These are phyloP conservation scores for Schoenoplectus triqueter DNA, from an alignment of 202 grass and related monocot species.

Conservation along the genomic window DNA sequence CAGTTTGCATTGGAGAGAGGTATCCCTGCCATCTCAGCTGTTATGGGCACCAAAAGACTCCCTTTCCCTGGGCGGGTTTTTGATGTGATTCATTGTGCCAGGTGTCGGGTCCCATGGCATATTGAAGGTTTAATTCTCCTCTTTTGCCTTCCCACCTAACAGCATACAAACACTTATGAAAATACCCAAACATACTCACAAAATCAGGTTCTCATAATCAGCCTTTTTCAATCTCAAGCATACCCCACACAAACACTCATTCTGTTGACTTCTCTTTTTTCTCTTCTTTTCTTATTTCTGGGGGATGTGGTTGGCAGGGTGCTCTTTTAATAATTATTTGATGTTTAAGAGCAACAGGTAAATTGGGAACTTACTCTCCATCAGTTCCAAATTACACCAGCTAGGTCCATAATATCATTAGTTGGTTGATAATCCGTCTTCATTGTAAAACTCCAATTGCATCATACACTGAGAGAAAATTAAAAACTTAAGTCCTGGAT, in stretches of 20 bases:
- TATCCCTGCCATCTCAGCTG: conserved; percentile 97
- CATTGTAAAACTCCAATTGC: not conserved
- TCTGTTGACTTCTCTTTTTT: not conserved
- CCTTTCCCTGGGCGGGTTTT: conserved; percentile 88
- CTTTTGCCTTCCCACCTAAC: not conserved
- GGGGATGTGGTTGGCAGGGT: not conserved
- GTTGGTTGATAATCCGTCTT: not conserved
- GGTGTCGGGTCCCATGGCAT: conserved; percentile 97
- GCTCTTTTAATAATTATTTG: not conserved
- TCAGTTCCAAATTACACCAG: not conserved
- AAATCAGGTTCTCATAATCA: not conserved
- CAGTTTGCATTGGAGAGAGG: conserved; percentile 98
- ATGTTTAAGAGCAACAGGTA: not conserved
- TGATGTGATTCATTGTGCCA: conserved; percentile 92
- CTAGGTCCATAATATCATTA: not conserved
- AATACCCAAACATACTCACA: not conserved
- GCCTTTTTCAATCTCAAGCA: not conserved
- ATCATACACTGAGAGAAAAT: not conserved
- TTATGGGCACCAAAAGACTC: conserved; percentile 98
- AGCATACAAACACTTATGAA: conserved; percentile 20
- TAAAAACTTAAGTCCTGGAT: not conserved
- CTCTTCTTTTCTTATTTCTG: not conserved
- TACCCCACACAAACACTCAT: not conserved
- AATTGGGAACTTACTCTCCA: not conserved
- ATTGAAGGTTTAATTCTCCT: conserved; percentile 72